Percentiles rank a stretch among this genome's conserved stretches.
phyloP scores from a whole-genome alignment of 1,284 basidiomycete species.

The Malassezia slooffiae region DNA sequence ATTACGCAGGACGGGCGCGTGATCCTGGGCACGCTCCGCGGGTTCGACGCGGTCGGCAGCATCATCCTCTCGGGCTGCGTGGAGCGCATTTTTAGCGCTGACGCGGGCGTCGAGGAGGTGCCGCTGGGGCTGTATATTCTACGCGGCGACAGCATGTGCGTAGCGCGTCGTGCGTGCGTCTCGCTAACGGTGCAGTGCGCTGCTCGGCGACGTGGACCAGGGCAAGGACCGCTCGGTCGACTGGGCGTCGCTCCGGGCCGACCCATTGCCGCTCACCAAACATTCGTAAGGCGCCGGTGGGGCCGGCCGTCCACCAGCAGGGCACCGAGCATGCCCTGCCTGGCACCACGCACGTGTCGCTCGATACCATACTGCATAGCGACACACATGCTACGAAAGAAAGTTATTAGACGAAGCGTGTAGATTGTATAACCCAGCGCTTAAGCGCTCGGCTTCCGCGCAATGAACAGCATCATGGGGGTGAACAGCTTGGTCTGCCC shows the following conservation, averaged over 20 bases:
- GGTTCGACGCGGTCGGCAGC: constrained; percentile 34
- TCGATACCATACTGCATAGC: no score
- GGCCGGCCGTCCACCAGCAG: no score
- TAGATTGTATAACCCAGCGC: no score
- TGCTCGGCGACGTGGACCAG: constrained; percentile 84
- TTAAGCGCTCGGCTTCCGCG: constrained; percentile 13
- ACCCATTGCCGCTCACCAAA: constrained; percentile 58
- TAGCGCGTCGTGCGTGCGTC: constrained; percentile 13
- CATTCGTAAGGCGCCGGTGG: constrained; percentile 18
- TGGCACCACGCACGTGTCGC: no score
- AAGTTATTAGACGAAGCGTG: no score
- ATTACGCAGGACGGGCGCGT: constrained; percentile 81
- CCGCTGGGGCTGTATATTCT: constrained; percentile 92
- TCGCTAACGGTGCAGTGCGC: constrained; percentile 40
- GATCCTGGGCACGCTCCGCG: constrained; percentile 50
- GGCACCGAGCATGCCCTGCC: no score
- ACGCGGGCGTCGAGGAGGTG: constrained; percentile 86
- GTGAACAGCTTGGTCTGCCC: constrained; percentile 67
- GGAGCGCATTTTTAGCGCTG: constrained; percentile 48
- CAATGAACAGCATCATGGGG: constrained; percentile 42
- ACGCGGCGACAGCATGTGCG: constrained; percentile 91
- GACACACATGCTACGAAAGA: no score
- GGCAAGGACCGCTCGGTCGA: constrained; percentile 70
- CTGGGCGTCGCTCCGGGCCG: constrained; percentile 67
- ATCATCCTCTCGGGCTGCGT: constrained; percentile 34